Base-by-base conservation (phyloP, 768 basidiomycete species). In the Rhodotorula babjevae region DNA sequence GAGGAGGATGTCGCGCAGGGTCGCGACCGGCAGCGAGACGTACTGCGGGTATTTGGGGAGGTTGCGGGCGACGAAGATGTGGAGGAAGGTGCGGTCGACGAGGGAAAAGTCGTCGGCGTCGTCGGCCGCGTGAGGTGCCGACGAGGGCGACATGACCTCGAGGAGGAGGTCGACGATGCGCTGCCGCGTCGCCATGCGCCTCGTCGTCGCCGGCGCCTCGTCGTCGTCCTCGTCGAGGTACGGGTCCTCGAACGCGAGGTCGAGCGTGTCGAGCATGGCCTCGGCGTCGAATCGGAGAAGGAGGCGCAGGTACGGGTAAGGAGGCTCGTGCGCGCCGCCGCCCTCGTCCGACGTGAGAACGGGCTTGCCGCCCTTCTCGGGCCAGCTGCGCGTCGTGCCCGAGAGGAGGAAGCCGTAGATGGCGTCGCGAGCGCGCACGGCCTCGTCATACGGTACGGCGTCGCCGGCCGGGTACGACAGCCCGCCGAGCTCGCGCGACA, bases 61-160 rank as follows among this genome's bases (percentile, higher is more conserved):
- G 80, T 98, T 99, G 69, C 94, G 89, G 8, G 96, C 92, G 68
- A 98, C 86, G 81, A 99, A 99, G 72, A 99, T 98, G 79, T 94
- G 88, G 62, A 95, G 85, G 80, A 99, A 91, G 7, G 91, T 93
- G 69, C 83, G 82, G 79, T 91, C 92, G 53, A 84, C 81, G 42
- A 86, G 81, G 0, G 86, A 82, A 40, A 93, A 81, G 61, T 84
- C 83, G 27, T 42, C 29, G 12, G 40, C 25, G 12, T 55, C n/a
- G 53, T 57, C 25, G n/a, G n/a, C n/a, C n/a, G n/a, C 29, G 14
- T 29, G 15, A 49, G 49, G 21, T 19, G 49, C 27, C 14, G 63
- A 25, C 40, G 69, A 61, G 0, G 77, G 68, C 18, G 76, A 65
- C 79, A 81, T 79, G 62, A 94, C 87, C 78, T 97, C 93, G 68